Evolutionary conservation across 805 yeast species (phyloP).

Genomic region (Groenewaldozyma salmanticensis): DNA sequence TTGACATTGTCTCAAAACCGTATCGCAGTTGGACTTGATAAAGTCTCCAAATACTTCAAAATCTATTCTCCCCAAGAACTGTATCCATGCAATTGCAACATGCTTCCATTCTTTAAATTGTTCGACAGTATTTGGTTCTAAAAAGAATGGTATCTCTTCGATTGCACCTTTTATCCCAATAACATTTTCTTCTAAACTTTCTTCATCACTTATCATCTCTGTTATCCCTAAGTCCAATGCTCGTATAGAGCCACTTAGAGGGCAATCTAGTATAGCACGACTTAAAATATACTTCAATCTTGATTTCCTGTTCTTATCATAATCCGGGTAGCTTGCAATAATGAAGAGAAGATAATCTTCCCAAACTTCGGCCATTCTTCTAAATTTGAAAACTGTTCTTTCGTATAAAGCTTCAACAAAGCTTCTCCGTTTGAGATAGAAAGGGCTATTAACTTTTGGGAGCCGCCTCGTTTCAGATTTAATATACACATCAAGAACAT

Average conservation of each 20-base stretch:
- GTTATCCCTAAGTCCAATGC: conserved; percentile 15
- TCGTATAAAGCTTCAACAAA: conserved; percentile 18
- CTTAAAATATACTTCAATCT: conserved; percentile 10
- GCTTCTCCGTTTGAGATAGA: too few relatives aligned
- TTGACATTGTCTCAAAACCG: too few relatives aligned
- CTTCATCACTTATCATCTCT: too few relatives aligned
- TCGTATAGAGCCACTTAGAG: conserved; percentile 21
- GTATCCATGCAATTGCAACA: not conserved
- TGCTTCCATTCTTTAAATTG: not conserved
- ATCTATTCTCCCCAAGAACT: not conserved
- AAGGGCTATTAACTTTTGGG: conserved; percentile 10
- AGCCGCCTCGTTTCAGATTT: conserved; percentile 16
- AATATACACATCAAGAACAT: conserved; percentile 20
- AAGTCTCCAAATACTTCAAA: not conserved
- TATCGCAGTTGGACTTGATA: too few relatives aligned
- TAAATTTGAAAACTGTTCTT: conserved; percentile 15
- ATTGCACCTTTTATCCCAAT: not conserved
- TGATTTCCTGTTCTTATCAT: too few relatives aligned
- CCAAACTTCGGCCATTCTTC: conserved; percentile 19
- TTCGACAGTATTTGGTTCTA: not conserved
- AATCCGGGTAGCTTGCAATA: too few relatives aligned
- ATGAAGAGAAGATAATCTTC: conserved; percentile 20
- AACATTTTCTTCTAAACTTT: not conserved
- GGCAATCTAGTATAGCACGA: conserved; percentile 20
- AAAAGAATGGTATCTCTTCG: not conserved